A percentile compares a stretch with the other conserved stretches of the same genome.
Evolutionary conservation across 768 basidiomycete species (phyloP).

Genomic region (Rhizopogon rudus): DNA sequence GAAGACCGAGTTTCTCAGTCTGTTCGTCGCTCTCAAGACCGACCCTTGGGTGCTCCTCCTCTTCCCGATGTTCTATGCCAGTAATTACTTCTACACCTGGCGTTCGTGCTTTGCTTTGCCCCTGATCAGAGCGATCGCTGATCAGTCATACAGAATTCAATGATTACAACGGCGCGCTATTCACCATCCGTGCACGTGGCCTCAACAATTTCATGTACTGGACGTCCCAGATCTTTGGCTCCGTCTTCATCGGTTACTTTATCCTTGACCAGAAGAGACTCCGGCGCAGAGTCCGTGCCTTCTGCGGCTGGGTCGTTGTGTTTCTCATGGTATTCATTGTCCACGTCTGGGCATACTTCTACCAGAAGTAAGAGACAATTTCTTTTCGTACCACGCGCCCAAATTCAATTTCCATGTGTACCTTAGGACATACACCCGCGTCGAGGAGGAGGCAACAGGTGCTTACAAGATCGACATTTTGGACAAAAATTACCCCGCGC

Average conservation of each 20-base stretch:
- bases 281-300: conserved; percentile 64
- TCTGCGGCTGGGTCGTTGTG: conserved; percentile 62
- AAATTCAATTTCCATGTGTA: background rate
- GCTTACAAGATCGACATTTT: conserved; percentile 51
- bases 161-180: conserved; percentile 71
- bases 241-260: conserved; percentile 58
- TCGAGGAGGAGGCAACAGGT: conserved; percentile 30
- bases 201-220: conserved; percentile 81
- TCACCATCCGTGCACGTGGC: conserved; percentile 75
- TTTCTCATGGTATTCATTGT: conserved; percentile 62
- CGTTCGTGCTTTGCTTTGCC: conserved; percentile 42
- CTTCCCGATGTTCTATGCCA: conserved; percentile 83
- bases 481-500: conserved; percentile 48
- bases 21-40: conserved; percentile 60
- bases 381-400: background rate
- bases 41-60: conserved; percentile 73
- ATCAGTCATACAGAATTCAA: conserved; percentile 58
- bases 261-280: conserved; percentile 58
- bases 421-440: conserved; percentile 53
- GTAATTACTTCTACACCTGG: conserved; percentile 86
- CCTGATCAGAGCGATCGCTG: background rate
- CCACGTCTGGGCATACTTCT: conserved; percentile 76
- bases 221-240: conserved; percentile 73
- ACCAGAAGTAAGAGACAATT: conserved; percentile 54
- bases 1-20: conserved; percentile 65